These are phyloP conservation scores for Boletellus deceptivus DNA, from an alignment of 1,284 basidiomycete genomes.

Conservation along the genomic window DNA sequence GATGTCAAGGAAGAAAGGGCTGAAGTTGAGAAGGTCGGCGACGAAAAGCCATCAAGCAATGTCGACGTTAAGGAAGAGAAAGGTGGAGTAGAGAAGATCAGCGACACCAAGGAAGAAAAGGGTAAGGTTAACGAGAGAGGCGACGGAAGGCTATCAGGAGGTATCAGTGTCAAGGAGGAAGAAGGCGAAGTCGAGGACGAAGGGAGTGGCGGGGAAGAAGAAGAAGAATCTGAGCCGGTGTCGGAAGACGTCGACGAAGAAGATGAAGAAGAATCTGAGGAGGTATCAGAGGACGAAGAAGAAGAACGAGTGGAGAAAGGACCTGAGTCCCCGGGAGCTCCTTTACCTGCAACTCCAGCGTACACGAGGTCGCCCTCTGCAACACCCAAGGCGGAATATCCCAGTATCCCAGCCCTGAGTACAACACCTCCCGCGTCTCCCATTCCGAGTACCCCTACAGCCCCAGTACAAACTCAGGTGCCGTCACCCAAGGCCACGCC, in stretches of 20 bases:
- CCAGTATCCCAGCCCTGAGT: conserved; percentile 26
- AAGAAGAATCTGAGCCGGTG: conserved; percentile 1
- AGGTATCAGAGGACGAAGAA: conserved; percentile 12
- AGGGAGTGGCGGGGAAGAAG: conserved; percentile 22
- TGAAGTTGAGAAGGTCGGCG: too few species aligned
- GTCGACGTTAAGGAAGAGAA: too few species aligned
- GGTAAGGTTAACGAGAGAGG: background rate
- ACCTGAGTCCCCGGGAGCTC: conserved; percentile 14
- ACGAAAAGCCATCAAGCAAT: too few species aligned
- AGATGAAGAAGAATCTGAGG: conserved; percentile 7
- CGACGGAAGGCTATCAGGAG: background rate
- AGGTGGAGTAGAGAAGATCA: too few species aligned
- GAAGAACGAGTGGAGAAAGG: conserved; percentile 25
- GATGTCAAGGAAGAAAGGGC: too few species aligned
- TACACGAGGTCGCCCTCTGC: conserved; percentile 27
- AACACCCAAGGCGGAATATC: conserved; percentile 45
- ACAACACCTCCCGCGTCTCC: conserved; percentile 61
- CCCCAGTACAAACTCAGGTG: conserved; percentile 32
- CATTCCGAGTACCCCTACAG: conserved; percentile 34
- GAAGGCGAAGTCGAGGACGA: conserved; percentile 27
- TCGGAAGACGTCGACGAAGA: conserved; percentile 14
- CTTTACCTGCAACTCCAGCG: conserved; percentile 26
- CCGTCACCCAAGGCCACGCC: conserved; percentile 17
- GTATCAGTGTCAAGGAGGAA: background rate
- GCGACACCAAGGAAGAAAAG: too few species aligned